A percentile compares a stretch with the other conserved stretches of the same genome.
phyloP scores from a whole-genome alignment of 441 rosid species.

The Gossypium gossypioides region DNA sequence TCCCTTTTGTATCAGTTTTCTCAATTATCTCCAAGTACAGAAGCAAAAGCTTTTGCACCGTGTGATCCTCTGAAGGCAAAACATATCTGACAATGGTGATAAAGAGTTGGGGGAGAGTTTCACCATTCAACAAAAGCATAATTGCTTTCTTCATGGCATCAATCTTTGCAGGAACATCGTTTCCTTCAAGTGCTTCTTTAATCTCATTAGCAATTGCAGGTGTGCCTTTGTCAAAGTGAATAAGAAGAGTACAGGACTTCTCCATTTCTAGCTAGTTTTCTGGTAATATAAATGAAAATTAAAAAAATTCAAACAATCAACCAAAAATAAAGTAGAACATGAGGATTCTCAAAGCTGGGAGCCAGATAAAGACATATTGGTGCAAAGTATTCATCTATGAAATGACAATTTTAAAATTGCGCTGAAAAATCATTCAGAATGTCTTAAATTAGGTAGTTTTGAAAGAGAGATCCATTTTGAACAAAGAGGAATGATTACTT shows the following conservation, averaged over 20 bases:
- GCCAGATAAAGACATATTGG: background rate
- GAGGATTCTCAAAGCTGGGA: background rate
- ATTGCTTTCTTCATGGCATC: slow-evolving; percentile 75
- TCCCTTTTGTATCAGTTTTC: slow-evolving; percentile 54
- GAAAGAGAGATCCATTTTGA: background rate
- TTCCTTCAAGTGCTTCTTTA: slow-evolving; percentile 77
- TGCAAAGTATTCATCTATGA: background rate
- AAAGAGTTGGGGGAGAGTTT: slow-evolving; percentile 72
- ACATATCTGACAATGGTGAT: slow-evolving; percentile 76
- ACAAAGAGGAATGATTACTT: background rate
- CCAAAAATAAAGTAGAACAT: background rate
- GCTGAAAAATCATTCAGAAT: background rate
- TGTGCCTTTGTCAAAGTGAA: slow-evolving; percentile 64
- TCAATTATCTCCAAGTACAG: slow-evolving; percentile 68
- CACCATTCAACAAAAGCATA: slow-evolving; percentile 67
- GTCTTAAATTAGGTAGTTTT: background rate
- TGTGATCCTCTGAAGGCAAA: slow-evolving; percentile 70
- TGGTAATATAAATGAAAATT: slow-evolving; percentile 17
- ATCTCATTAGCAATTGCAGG: slow-evolving; percentile 72
- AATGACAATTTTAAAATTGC: background rate
- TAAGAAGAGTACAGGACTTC: slow-evolving; percentile 57
- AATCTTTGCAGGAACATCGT: slow-evolving; percentile 41
- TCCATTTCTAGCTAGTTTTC: slow-evolving; percentile 39
- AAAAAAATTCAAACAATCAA: slow-evolving; percentile 3
- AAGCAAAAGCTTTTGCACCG: slow-evolving; percentile 59